phyloP scores from a whole-genome alignment of 345 rosid species.

The Eucalyptus lansdowneana region DNA sequence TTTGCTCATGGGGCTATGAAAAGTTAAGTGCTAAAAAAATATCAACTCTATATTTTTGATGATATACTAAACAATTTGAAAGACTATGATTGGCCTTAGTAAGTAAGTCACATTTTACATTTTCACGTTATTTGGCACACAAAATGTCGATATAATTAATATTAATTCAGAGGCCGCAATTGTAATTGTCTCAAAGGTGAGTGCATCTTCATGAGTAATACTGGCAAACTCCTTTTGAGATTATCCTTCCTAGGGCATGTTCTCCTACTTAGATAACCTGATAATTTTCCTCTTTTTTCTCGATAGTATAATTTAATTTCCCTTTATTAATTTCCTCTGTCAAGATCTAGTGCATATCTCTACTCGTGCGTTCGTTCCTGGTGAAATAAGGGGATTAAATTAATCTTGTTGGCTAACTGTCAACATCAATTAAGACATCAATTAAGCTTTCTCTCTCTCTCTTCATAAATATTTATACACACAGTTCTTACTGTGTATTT shows the following conservation, averaged over 20 bases:
- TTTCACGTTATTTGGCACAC: not conserved
- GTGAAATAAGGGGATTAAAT: not conserved
- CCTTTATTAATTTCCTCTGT: not conserved
- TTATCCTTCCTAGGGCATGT: not conserved
- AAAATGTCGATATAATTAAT: not conserved
- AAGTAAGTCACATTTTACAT: not conserved
- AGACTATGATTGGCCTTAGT: too few relatives aligned
- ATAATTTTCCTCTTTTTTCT: not conserved
- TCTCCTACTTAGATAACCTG: not conserved
- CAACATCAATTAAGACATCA: not conserved
- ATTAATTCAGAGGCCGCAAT: too few relatives aligned
- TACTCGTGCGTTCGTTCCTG: not conserved
- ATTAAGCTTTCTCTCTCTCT: not conserved
- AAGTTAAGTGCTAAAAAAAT: too few relatives aligned
- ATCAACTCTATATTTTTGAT: too few relatives aligned
- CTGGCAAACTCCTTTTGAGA: not conserved
- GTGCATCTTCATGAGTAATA: too few relatives aligned
- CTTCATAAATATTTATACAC: not conserved
- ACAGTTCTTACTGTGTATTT: fast-evolving
- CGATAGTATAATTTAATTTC: not conserved
- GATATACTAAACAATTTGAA: not conserved
- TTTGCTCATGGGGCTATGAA: too few relatives aligned
- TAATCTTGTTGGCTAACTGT: not conserved
- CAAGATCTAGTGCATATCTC: not conserved
- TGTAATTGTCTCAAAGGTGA: not conserved